Base-by-base conservation (phyloP, 1,139 yeast species). In the Yamadazyma buinensis region DNA sequence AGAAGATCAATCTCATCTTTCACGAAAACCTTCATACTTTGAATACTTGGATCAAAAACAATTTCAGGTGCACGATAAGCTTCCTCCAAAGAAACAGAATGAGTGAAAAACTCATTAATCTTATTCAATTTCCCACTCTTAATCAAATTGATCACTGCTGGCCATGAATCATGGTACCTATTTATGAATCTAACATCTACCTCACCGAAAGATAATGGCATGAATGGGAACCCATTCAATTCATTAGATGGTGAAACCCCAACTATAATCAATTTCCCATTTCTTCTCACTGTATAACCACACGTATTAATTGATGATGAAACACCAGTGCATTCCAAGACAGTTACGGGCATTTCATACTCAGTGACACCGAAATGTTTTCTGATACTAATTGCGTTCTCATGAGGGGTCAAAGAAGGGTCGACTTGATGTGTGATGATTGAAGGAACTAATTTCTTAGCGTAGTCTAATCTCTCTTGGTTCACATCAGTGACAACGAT, bases 41-140 rank as follows among this genome's bases (percentile, higher is more conserved):
- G 48, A 14, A 32, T 39, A 27, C 43, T 46, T 24, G 50, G 50
- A 43, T 46, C 49, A 30, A 46, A 46, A 10, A 46, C 50, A 34
- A 46, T 42, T 42, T 84, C 83, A 57, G 87, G 90, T 2, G 97
- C 97, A 47, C 77, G 73, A 39, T 75, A 72, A 15, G 95, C 92
- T 34, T 88, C 84, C 35, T 76, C 75, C 49, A 86, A 84, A 38
- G 68, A 60, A 66, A 76, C 86, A 45, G 81, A 72, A 57, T 87
- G 92, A 7, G 96, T 85, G 47, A 90, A 77, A 46, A 90, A 69
- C 28, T 46, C 50, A 28, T 46, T 45, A 27, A 46, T 45, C 17
- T 42, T 44, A 38, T 46, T 45, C 32, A 46, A 46, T 30, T 46
- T 46, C 7, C 50, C 50, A 36, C 48, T 43, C 30, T 74, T 67